Evolutionary conservation across 495 filamentous ascomycete species (phyloP).

Genomic region (Tuber brumale): DNA sequence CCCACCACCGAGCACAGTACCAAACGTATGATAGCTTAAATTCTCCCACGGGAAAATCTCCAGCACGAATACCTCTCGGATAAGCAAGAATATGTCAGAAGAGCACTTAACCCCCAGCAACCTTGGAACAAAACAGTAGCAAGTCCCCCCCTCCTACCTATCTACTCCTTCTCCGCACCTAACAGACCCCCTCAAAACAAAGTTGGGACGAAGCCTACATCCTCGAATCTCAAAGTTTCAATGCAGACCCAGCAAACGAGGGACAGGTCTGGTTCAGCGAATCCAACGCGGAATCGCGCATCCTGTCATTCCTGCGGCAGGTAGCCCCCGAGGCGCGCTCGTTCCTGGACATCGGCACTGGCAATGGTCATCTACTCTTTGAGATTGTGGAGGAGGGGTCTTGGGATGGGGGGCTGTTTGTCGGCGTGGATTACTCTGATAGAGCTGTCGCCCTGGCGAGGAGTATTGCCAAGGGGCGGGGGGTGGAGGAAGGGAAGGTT

Average conservation of each 20-base stretch:
- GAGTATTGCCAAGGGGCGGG: conserved; percentile 45
- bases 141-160: conserved; percentile 31
- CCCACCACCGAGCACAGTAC: conserved; percentile 10
- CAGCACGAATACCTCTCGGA: neutral
- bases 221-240: conserved; percentile 56
- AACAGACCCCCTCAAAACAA: neutral
- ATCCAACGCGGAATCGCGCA: conserved; percentile 57
- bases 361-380: conserved; percentile 85
- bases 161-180: neutral
- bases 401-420: conserved; percentile 48
- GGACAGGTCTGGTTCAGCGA: conserved; percentile 75
- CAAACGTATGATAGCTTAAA: conserved; percentile 4
- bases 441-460: conserved; percentile 65
- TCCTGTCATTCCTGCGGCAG: conserved; percentile 52
- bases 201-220: conserved; percentile 67
- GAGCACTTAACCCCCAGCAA: conserved; percentile 54
- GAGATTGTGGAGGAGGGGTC: conserved; percentile 54
- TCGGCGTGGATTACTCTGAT: conserved; percentile 82
- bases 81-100: conserved; percentile 6
- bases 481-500: conserved; percentile 42
- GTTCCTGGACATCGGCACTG: conserved; percentile 76
- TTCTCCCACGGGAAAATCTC: neutral
- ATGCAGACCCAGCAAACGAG: conserved; percentile 54
- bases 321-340: conserved; percentile 37
- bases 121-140: conserved; percentile 68